These are phyloP conservation scores for Asterionellopsis glacialis DNA, from an alignment of 108 stramenopile genomes.

Conservation along the genomic window DNA sequence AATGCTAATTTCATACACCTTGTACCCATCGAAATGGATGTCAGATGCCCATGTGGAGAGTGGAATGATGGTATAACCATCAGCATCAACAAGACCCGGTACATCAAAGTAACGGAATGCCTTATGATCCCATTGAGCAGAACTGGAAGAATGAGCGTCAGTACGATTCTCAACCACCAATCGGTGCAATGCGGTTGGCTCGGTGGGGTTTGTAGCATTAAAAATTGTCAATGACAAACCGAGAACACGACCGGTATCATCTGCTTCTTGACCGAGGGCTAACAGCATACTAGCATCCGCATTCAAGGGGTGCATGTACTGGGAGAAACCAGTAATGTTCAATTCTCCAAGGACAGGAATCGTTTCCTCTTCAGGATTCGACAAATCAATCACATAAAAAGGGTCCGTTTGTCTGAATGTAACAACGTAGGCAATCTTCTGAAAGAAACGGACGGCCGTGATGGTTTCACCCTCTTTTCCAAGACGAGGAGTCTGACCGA, in stretches of 20 bases:
- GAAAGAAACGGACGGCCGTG: slow-evolving; percentile 42
- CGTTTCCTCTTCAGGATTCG: background rate
- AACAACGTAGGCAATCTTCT: slow-evolving; percentile 41
- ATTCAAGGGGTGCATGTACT: slow-evolving; percentile 50
- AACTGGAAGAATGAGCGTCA: slow-evolving; percentile 21
- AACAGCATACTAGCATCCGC: slow-evolving; percentile 29
- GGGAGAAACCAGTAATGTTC: slow-evolving; percentile 50
- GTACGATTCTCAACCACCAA: slow-evolving; percentile 21
- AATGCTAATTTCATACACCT: slow-evolving; percentile 28
- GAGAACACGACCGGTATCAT: slow-evolving; percentile 24
- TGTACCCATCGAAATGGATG: slow-evolving; percentile 39
- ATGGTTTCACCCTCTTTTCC: slow-evolving; percentile 8
- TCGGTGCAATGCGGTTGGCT: slow-evolving; percentile 17
- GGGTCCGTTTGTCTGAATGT: slow-evolving; percentile 54
- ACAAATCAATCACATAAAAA: slow-evolving; percentile 28
- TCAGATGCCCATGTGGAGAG: slow-evolving; percentile 7
- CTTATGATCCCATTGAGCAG: slow-evolving; percentile 37
- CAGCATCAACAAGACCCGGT: background rate
- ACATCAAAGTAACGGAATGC: slow-evolving; percentile 39
- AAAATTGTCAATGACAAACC: slow-evolving; percentile 49
- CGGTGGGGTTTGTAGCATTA: slow-evolving; percentile 22
- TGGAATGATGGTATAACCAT: slow-evolving; percentile 41
- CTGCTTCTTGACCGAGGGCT: slow-evolving; percentile 47
- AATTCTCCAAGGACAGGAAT: slow-evolving; percentile 30
- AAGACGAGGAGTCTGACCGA: background rate